Base-by-base conservation (phyloP, 495 filamentous ascomycete genomes). In the Aspergillus haitiensis region DNA sequence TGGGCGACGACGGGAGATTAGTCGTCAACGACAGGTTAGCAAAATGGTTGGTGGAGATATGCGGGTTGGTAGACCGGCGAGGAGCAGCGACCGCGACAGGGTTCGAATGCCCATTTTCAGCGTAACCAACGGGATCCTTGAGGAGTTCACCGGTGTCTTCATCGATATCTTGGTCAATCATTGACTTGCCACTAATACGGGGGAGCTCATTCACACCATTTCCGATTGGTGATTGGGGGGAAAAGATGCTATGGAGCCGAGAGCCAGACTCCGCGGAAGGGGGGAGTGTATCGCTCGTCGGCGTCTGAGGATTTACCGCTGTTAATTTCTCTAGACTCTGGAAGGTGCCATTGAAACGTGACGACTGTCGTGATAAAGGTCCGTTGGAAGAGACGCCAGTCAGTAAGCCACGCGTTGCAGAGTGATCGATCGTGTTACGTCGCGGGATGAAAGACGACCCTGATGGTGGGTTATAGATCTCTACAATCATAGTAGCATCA, bases 91-190 rank as follows among this genome's bases (percentile, higher is more conserved):
- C 58, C 52, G 73, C 64, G 70, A 69, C 58, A 35, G 76, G 70
- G 31, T 71, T 74, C 0, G 81, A 74, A 59, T 87, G 78, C 9
- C 88, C 90, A 65, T 87, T 93, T 58, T 91, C 87, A 5, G 88
- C 91, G 71, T 90, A 96, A 0, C 87, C 90, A 36, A 94, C 83
- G 2, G 91, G 88, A 68, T 96, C 89, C 55, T 92, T 91, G 9
- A 96, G 78, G 10, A 96, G 75, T 66, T 92, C 87, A 6, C 88
- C 88, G 0, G 91, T 93, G 67, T 96, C 92, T 63, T 96, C 92
- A 52, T 91, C 91, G 8, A 84, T 80, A 66, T 95, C 91, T 66
- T 92, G 86, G 65, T 89, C 91, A 64, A 97, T 96, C 55, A 95
- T 82, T 3, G 87, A 85, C 72, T 93, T 96, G 55, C 92, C 89